phyloP scores from a whole-genome alignment of 148 eudicot genomes.

The Vaccinium macrocarpon region DNA sequence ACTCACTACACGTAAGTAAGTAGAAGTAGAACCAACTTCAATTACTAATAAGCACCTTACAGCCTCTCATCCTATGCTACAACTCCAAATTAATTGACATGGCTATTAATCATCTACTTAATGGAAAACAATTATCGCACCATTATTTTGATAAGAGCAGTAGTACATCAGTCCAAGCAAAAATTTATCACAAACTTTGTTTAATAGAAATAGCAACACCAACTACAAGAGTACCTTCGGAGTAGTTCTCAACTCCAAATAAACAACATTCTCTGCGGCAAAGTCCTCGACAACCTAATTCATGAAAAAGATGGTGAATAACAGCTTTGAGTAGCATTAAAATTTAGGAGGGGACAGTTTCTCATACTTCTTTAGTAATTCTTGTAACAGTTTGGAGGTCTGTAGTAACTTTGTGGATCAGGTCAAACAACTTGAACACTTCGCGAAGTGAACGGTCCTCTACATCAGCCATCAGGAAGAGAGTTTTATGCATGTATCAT shows the following conservation, averaged over 20 bases:
- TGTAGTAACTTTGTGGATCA: conserved; percentile 83
- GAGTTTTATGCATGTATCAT: neutral
- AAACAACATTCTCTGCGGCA: conserved; percentile 91
- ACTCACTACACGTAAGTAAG: neutral
- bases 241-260: conserved; percentile 92
- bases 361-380: conserved; percentile 80
- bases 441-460: conserved; percentile 78
- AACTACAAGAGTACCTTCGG: conserved; percentile 65
- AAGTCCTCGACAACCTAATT: conserved; percentile 91
- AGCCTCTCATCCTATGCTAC: neutral
- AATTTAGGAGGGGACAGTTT: neutral
- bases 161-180: neutral
- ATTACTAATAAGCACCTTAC: neutral
- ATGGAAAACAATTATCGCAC: neutral
- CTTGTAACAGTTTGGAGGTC: conserved; percentile 76
- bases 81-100: neutral
- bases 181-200: neutral
- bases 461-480: conserved; percentile 30
- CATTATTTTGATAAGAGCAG: neutral
- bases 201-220: neutral
- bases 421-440: conserved; percentile 93
- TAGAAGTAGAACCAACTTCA: conserved; percentile 3
- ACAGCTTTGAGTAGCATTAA: neutral
- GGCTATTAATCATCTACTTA: neutral
- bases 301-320: neutral